A percentile compares a stretch with the other conserved stretches of the same genome.
These are phyloP conservation scores for Hericium rajendrae DNA, from an alignment of 768 basidiomycete genomes.

Conservation along the genomic window DNA sequence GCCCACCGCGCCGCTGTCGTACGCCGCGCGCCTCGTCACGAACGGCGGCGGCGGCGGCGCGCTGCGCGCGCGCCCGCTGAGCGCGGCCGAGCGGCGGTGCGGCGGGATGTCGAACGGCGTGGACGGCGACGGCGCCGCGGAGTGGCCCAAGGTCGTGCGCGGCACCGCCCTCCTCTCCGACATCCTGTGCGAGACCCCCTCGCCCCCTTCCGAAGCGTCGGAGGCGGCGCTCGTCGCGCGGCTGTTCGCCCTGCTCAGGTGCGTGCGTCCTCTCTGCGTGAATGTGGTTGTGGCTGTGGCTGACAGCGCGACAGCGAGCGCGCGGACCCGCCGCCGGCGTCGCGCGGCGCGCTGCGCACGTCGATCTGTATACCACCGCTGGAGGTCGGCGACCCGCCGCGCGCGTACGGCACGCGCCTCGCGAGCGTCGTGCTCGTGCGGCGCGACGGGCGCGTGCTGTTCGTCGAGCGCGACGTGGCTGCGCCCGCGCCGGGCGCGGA, in stretches of 20 bases:
- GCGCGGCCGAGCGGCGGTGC: constrained; percentile 34
- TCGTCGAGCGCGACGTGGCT: constrained; percentile 53
- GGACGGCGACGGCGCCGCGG: constrained; percentile 47
- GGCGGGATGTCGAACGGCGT: constrained; percentile 71
- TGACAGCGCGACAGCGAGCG: not conserved
- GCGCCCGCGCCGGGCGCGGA: too few relatives aligned
- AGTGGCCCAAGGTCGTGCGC: constrained; percentile 67
- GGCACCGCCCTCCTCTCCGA: constrained; percentile 40
- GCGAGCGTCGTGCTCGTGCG: constrained; percentile 63
- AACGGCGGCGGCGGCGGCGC: constrained; percentile 55
- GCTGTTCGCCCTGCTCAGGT: constrained; percentile 64
- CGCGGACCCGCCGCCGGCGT: constrained; percentile 24
- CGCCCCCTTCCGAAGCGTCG: constrained; percentile 33
- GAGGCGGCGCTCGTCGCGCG: constrained; percentile 46
- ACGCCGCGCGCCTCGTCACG: constrained; percentile 50
- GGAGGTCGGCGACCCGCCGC: constrained; percentile 13
- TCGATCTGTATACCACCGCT: constrained; percentile 60
- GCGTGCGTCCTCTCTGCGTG: too few relatives aligned
- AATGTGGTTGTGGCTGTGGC: too few relatives aligned
- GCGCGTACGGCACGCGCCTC: constrained; percentile 58
- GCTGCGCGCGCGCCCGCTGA: constrained; percentile 45
- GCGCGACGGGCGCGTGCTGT: constrained; percentile 48
- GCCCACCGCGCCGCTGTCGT: constrained; percentile 23
- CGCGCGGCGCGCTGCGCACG: constrained; percentile 46
- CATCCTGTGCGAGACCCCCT: constrained; percentile 29